A percentile compares a stretch with the other conserved stretches of the same genome.
Evolutionary conservation across 768 basidiomycete species (phyloP).

Genomic region (Hortiboletus flavorubellus): DNA sequence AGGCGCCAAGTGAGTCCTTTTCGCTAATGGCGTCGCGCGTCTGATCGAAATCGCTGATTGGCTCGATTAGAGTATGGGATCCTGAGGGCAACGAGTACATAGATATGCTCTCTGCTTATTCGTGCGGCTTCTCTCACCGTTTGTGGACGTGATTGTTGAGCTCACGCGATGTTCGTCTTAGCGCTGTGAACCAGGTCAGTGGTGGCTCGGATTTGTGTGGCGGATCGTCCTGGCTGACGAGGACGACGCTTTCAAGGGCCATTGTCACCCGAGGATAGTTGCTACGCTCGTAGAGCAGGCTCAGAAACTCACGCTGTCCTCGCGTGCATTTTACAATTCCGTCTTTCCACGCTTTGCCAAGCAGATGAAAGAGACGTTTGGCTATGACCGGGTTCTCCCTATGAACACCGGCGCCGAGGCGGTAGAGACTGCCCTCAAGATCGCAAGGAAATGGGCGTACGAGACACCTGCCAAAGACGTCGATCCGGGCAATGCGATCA

Average conservation of each 20-base stretch:
- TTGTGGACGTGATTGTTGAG: not conserved
- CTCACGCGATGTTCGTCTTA: slow-evolving; percentile 27
- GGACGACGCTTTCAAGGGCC: slow-evolving; percentile 50
- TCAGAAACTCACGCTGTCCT: slow-evolving; percentile 86
- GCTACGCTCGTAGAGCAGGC: slow-evolving; percentile 80
- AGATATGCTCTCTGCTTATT: slow-evolving; percentile 97
- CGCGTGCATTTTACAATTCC: slow-evolving; percentile 94
- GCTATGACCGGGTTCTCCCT: slow-evolving; percentile 93
- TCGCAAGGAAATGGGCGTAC: slow-evolving; percentile 97
- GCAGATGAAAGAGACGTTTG: slow-evolving; percentile 78
- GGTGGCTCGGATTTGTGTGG: slow-evolving; percentile 8
- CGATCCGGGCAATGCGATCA: slow-evolving; percentile 65
- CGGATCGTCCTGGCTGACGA: slow-evolving; percentile 14
- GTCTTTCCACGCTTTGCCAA: slow-evolving; percentile 89
- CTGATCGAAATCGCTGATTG: too few relatives aligned
- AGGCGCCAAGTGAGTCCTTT: slow-evolving; percentile 80
- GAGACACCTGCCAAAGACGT: slow-evolving; percentile 66
- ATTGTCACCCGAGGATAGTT: slow-evolving; percentile 90
- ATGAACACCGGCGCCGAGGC: slow-evolving; percentile 99
- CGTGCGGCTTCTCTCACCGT: slow-evolving; percentile 49
- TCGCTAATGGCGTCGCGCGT: slow-evolving; percentile 22
- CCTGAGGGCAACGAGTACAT: slow-evolving; percentile 95
- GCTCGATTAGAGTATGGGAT: slow-evolving; percentile 71
- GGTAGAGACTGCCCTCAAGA: slow-evolving; percentile 95
- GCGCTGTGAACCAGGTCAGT: slow-evolving; percentile 84